phyloP scores from a whole-genome alignment of 805 yeast species.

The Priceomyces melissophilus region DNA sequence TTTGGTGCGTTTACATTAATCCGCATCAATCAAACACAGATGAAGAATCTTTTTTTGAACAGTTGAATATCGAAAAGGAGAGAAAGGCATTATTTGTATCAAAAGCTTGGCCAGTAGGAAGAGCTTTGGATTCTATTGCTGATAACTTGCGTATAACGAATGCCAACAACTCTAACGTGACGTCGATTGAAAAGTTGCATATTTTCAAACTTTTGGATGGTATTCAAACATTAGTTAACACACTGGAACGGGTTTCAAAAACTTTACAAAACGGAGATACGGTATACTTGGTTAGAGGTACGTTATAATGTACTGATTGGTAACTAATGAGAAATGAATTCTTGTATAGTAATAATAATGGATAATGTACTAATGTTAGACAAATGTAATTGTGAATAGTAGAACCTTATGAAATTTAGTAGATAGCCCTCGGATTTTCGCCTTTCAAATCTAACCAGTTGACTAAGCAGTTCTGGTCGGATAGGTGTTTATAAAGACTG shows the following conservation, averaged over 20 bases:
- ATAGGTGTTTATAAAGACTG: constrained; percentile 46
- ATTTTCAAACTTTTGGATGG: constrained; percentile 36
- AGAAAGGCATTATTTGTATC: constrained; percentile 44
- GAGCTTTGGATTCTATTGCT: constrained; percentile 53
- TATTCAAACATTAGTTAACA: constrained; percentile 26
- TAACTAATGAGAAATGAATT: background rate
- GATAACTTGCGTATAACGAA: constrained; percentile 46
- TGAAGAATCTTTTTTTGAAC: constrained; percentile 22
- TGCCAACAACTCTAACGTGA: constrained; percentile 44
- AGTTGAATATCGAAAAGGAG: constrained; percentile 24
- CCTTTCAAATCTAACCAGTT: constrained; percentile 56
- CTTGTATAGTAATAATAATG: background rate
- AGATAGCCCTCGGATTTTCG: constrained; percentile 15
- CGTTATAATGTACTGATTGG: constrained; percentile 1
- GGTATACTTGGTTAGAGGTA: constrained; percentile 53
- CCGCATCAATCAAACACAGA: constrained; percentile 14
- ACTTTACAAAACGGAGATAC: constrained; percentile 48
- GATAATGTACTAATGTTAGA: no score
- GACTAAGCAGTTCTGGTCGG: constrained; percentile 72
- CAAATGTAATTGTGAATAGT: no score
- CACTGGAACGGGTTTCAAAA: constrained; percentile 36
- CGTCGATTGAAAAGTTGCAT: constrained; percentile 40
- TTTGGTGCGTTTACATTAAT: constrained; percentile 45
- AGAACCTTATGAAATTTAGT: constrained; percentile 4
- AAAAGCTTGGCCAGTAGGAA: constrained; percentile 58